Evolutionary conservation across 2,329 filamentous ascomycete genomes (phyloP).

Genomic region (Aspergillus novoparasiticus): DNA sequence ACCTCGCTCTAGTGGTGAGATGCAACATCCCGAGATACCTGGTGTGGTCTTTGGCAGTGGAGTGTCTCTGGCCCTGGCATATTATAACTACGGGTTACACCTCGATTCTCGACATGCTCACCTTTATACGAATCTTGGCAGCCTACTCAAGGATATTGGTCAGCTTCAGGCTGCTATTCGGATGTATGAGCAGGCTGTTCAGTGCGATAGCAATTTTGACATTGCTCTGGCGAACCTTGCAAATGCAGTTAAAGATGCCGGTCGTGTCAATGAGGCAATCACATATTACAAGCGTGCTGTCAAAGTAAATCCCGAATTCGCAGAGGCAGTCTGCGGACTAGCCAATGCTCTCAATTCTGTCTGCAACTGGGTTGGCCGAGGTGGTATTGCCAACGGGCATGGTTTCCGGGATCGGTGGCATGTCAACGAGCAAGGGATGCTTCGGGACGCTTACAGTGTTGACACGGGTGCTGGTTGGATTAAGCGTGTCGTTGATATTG

Average conservation of each 20-base stretch:
- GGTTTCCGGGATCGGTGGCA: constrained; percentile 89
- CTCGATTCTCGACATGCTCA: constrained; percentile 90
- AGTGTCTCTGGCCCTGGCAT: constrained; percentile 81
- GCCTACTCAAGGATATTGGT: constrained; percentile 92
- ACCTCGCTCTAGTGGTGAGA: constrained; percentile 37
- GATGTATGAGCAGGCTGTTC: constrained; percentile 95
- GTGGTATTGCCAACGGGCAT: constrained; percentile 74
- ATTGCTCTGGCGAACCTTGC: constrained; percentile 95
- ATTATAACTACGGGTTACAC: constrained; percentile 91
- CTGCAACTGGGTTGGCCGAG: constrained; percentile 89
- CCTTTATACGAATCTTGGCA: constrained; percentile 94
- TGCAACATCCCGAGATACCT: constrained; percentile 60
- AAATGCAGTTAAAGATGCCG: constrained; percentile 97
- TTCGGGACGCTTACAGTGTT: constrained; percentile 70
- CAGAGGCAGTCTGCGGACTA: constrained; percentile 93
- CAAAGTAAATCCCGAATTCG: constrained; percentile 88
- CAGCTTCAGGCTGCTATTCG: constrained; percentile 88
- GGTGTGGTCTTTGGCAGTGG: constrained; percentile 85
- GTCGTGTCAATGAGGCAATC: constrained; percentile 88
- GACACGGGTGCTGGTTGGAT: constrained; percentile 75
- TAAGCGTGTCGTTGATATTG: constrained; percentile 86
- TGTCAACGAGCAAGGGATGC: constrained; percentile 80
- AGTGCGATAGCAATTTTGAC: constrained; percentile 91
- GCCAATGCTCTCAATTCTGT: constrained; percentile 96
- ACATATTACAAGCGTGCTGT: constrained; percentile 89